Base-by-base conservation (phyloP, 2,329 filamentous ascomycete species). In the Botrytis sinoallii region DNA sequence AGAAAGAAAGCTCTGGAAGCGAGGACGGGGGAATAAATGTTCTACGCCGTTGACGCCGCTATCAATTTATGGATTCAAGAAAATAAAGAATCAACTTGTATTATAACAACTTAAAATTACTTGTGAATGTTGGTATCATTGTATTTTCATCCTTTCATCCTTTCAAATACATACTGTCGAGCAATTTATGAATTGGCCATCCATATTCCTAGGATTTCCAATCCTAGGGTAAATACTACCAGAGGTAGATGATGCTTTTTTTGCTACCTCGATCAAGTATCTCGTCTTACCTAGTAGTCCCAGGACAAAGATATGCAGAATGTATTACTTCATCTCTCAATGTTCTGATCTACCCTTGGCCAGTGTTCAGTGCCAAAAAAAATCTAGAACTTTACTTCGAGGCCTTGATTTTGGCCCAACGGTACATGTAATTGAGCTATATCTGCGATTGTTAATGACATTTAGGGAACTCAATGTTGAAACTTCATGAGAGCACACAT, bases 1-100 rank as follows among this genome's bases (percentile, higher is more conserved):
- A 59, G 71, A 72, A 67, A 72, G 71, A 72, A 72, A 59, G 71
- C 63, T 72, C 52, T 72, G 63, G 71, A 72, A 72, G 71, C 71
- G 40, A 68, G 38, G 69, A 25, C 6, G 32, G 35, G 63, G 63
- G 10, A 46, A 32, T 65, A 9, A 57, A 70, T 35, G 25, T 57
- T 42, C 32, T 29, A 42, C 14, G 59, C 59, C 59, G 38, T 61
- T 55, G 25, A n/a, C 48, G 35, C 7, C 52, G 22, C 35, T 18
- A 18, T 25, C 59, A 60, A 38, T 60, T 12, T 14, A 42, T 20
- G 12, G 3, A n/a, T 22, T 32, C 7, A 38, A 64, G 35, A n/a
- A 22, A 22, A 66, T 38, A 14, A 48, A n/a, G 40, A 64, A 22
- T 7, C 14, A 64, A 3, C 7, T 40, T 48, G 12, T 25, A 22